phyloP scores from a whole-genome alignment of 495 filamentous ascomycete genomes.

The Penicillium alfredii region DNA sequence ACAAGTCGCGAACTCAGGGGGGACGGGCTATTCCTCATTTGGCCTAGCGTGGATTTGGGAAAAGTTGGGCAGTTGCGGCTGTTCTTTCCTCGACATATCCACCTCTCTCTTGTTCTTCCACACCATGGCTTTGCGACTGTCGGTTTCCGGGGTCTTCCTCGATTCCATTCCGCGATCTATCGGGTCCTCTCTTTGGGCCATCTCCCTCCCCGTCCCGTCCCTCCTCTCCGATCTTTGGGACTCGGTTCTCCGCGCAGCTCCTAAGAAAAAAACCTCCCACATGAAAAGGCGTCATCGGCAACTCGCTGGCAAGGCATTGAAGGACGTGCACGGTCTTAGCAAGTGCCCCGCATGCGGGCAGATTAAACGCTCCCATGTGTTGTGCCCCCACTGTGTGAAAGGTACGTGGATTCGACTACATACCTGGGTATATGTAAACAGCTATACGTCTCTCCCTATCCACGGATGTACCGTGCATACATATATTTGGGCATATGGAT shows the following conservation, averaged over 20 bases:
- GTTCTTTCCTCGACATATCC: background rate
- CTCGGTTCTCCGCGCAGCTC: constrained; percentile 82
- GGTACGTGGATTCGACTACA: constrained; percentile 42
- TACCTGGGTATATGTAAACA: background rate
- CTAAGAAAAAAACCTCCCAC: constrained; percentile 98
- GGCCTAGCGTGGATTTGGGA: constrained; percentile 30
- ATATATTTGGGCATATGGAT: too few species aligned
- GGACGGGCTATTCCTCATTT: constrained; percentile 29
- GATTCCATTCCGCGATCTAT: too few species aligned
- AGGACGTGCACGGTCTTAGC: constrained; percentile 80
- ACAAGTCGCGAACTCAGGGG: constrained; percentile 39
- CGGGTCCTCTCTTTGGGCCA: constrained; percentile 21
- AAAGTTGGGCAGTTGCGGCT: constrained; percentile 14
- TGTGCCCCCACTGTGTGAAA: constrained; percentile 80
- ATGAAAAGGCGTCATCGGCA: constrained; percentile 90
- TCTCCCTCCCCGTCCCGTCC: constrained; percentile 45
- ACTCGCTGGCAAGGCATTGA: constrained; percentile 88
- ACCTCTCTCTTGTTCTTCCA: background rate
- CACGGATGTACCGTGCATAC: too few species aligned
- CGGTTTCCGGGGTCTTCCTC: too few species aligned
- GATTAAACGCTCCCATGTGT: constrained; percentile 76
- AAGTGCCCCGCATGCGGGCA: constrained; percentile 84
- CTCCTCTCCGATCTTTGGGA: constrained; percentile 81
- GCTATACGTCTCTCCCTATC: background rate
- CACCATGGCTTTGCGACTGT: constrained; percentile 19